These are phyloP conservation scores for Trifolium dubium DNA, from an alignment of 306 rosid species.

Conservation along the genomic window DNA sequence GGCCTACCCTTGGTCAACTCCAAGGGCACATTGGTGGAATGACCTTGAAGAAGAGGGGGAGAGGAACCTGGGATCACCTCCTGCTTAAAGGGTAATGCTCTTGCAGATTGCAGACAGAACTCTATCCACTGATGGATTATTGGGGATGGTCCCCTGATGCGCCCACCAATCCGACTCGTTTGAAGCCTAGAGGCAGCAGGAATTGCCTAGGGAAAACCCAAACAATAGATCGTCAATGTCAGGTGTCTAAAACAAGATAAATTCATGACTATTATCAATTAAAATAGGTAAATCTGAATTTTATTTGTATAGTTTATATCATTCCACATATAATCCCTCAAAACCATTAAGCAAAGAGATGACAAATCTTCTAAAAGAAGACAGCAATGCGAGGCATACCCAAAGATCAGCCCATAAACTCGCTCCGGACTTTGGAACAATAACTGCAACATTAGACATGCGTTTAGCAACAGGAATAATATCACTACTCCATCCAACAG, in stretches of 20 bases:
- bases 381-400: slow-evolving; percentile 54
- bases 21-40: slow-evolving; percentile 42
- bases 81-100: slow-evolving; percentile 85
- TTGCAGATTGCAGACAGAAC: slow-evolving; percentile 87
- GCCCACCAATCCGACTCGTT: slow-evolving; percentile 70
- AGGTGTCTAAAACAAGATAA: slow-evolving; percentile 17
- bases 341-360: slow-evolving; percentile 17
- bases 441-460: slow-evolving; percentile 76
- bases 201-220: slow-evolving; percentile 60
- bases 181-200: slow-evolving; percentile 74
- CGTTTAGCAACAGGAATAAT: slow-evolving; percentile 86
- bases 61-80: slow-evolving; percentile 90
- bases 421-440: slow-evolving; percentile 89
- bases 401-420: slow-evolving; percentile 95
- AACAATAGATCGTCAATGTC: background rate
- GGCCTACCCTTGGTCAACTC: slow-evolving; percentile 76
- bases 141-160: slow-evolving; percentile 89
- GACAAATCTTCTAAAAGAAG: slow-evolving; percentile 19
- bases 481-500: slow-evolving; percentile 98
- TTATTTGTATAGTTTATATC: slow-evolving; percentile 16
- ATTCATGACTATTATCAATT: slow-evolving; percentile 10
- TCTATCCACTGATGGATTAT: slow-evolving; percentile 89
- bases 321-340: slow-evolving; percentile 14
- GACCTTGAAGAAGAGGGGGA: slow-evolving; percentile 62
- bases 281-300: slow-evolving; percentile 23